Conservation (phyloP, 2,329 filamentous ascomycete genomes). For the Exophiala sp. region DNA sequence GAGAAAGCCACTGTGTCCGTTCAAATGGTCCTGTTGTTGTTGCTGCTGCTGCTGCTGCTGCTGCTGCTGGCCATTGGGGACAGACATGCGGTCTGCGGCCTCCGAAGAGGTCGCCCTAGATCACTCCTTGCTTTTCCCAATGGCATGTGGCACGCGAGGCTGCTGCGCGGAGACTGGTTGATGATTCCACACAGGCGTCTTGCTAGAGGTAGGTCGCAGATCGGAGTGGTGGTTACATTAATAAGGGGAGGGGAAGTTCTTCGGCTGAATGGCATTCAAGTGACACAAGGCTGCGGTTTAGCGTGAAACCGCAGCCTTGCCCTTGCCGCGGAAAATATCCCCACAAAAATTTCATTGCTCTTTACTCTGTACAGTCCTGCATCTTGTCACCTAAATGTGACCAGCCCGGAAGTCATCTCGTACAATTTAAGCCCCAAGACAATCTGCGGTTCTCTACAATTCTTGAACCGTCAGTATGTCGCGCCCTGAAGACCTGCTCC, state of each 20-base stretch:
- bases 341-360: not conserved
- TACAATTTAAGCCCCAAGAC: too few relatives aligned
- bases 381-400: too few relatives aligned
- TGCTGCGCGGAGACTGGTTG: not conserved
- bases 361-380: not conserved
- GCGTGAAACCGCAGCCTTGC: too few relatives aligned
- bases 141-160: not conserved
- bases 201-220: too few relatives aligned
- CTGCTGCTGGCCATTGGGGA: slow-evolving; percentile 16
- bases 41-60: too few relatives aligned
- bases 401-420: too few relatives aligned
- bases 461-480: slow-evolving; percentile 63
- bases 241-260: too few relatives aligned
- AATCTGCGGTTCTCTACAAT: not conserved
- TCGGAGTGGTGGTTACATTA: too few relatives aligned
- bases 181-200: too few relatives aligned
- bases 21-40: slow-evolving; percentile 23
- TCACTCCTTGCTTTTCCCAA: not conserved
- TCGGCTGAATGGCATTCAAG: too few relatives aligned
- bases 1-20: slow-evolving; percentile 28
- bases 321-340: not conserved
- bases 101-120: not conserved
- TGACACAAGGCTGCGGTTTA: not conserved
- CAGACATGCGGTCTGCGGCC: slow-evolving; percentile 7
- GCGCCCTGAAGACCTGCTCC: slow-evolving; percentile 91